Evolutionary conservation across 2,329 filamentous ascomycete species (phyloP).

Genomic region (Trichoderma guizhouense): DNA sequence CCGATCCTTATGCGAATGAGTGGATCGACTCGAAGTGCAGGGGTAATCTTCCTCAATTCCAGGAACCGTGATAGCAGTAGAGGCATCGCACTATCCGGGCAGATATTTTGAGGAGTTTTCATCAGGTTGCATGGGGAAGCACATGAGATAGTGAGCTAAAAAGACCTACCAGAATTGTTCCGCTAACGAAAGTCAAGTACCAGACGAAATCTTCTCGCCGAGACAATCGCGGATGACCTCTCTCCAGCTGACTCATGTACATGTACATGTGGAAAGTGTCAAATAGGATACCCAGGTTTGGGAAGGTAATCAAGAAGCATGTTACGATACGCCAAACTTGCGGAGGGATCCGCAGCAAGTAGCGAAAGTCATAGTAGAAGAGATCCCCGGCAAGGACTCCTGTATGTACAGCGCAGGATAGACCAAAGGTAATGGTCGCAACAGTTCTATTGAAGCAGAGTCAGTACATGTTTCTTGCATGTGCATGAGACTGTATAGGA

Average conservation of each 20-base stretch:
- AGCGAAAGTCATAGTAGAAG: constrained; percentile 51
- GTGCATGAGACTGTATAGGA: neutral
- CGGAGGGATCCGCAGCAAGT: constrained; percentile 50
- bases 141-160: constrained; percentile 16
- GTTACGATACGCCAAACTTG: constrained; percentile 44
- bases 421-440: constrained; percentile 57
- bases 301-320: constrained; percentile 41
- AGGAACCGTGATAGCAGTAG: constrained; percentile 79
- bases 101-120: constrained; percentile 62
- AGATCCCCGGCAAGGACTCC: constrained; percentile 48
- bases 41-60: constrained; percentile 78
- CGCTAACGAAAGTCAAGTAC: constrained; percentile 72
- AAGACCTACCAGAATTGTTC: constrained; percentile 72
- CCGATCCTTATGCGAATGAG: constrained; percentile 67
- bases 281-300: constrained; percentile 54
- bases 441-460: constrained; percentile 55
- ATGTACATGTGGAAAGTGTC: constrained; percentile 75
- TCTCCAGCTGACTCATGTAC: constrained; percentile 73
- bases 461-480: constrained; percentile 21
- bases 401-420: constrained; percentile 59
- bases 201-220: constrained; percentile 75
- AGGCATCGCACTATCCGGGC: constrained; percentile 67
- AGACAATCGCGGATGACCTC: constrained; percentile 65
- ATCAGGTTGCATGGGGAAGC: constrained; percentile 12
- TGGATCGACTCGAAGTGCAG: constrained; percentile 55